These are phyloP conservation scores for Hygrophorus russula DNA, from an alignment of 768 basidiomycete species.

Conservation along the genomic window DNA sequence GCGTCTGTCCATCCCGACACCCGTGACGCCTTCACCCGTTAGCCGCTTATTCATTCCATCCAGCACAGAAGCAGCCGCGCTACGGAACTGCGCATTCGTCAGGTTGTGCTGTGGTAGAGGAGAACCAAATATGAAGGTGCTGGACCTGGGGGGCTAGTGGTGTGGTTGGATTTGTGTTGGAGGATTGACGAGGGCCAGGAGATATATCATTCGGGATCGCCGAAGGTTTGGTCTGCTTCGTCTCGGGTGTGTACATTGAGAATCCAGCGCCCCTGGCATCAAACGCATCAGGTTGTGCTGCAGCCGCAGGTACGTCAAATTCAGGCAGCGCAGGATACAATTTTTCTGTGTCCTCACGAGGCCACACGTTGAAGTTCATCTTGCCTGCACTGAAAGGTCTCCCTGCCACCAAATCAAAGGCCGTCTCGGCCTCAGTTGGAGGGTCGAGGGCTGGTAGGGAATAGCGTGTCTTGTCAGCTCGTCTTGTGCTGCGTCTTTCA, in stretches of 20 bases:
- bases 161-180: constrained; percentile 10
- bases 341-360: constrained; percentile 15
- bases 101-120: constrained; percentile 52
- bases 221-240: no score
- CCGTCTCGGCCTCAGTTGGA: constrained; percentile 55
- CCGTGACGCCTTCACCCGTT: constrained; percentile 41
- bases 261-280: no score
- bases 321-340: constrained; percentile 28
- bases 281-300: no score
- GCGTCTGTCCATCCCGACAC: constrained; percentile 13
- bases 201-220: background rate
- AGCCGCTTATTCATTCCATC: constrained; percentile 78
- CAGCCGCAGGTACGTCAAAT: background rate
- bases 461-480: constrained; percentile 28
- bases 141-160: constrained; percentile 14
- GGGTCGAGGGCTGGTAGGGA: constrained; percentile 38
- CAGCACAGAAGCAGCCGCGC: constrained; percentile 57
- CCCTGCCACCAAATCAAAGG: constrained; percentile 55
- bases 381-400: constrained; percentile 28
- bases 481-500: no score
- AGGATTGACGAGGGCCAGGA: constrained; percentile 9
- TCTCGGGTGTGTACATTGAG: no score
- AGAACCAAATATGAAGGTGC: constrained; percentile 73
- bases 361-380: constrained; percentile 23
- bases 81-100: constrained; percentile 55